A percentile compares a stretch with the other conserved stretches of the same genome.
Conservation (phyloP, 73 alveolate species). For the Paramecium tetraurelia region DNA sequence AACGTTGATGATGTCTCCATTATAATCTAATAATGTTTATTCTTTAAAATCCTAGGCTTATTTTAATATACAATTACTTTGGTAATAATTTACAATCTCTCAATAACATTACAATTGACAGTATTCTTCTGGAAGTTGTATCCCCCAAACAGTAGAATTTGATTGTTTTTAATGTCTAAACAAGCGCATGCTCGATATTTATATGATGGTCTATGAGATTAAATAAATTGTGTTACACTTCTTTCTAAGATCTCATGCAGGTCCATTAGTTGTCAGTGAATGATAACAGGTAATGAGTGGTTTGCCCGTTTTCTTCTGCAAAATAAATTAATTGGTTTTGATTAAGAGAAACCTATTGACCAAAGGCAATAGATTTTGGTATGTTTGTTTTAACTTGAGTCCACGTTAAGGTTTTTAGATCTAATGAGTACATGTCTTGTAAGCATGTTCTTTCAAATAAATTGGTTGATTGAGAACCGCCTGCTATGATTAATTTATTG, state of each 20-base stretch:
- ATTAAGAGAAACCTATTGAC: neutral
- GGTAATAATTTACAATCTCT: neutral
- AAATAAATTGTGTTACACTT: neutral
- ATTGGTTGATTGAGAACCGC: constrained; percentile 15
- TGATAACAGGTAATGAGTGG: neutral
- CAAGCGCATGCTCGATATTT: constrained; percentile 9
- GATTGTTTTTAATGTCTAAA: neutral
- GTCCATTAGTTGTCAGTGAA: neutral
- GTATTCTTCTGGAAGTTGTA: neutral
- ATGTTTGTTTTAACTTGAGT: neutral
- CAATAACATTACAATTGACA: neutral
- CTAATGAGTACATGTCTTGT: neutral
- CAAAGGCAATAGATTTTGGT: constrained; percentile 20
- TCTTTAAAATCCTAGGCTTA: neutral
- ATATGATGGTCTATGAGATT: neutral
- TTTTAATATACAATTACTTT: neutral
- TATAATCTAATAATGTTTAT: neutral
- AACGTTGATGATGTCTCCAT: neutral
- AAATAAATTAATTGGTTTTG: neutral
- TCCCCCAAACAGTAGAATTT: constrained; percentile 14
- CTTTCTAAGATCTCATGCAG: neutral
- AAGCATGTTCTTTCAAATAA: constrained; percentile 33
- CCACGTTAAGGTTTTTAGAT: neutral
- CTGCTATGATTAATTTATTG: constrained; percentile 13
- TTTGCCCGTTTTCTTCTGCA: neutral